Evolutionary conservation across 495 filamentous ascomycete genomes (phyloP).

Genomic region (Parathielavia appendiculata): DNA sequence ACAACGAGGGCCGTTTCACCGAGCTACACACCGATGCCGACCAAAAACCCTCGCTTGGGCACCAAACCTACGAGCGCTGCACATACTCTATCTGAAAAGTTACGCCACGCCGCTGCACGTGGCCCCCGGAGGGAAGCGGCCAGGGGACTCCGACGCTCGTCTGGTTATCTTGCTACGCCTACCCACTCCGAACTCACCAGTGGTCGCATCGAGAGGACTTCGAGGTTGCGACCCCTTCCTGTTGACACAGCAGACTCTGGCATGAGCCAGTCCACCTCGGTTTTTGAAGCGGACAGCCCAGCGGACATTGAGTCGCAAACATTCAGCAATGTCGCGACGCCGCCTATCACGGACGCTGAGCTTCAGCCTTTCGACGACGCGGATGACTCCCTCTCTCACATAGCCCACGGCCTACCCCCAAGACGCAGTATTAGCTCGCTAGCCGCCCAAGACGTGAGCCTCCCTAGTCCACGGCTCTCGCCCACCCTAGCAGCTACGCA

Average conservation of each 20-base stretch:
- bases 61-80: constrained; percentile 15
- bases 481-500: constrained; percentile 81
- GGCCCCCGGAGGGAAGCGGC: constrained; percentile 26
- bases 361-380: constrained; percentile 45
- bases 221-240: constrained; percentile 30
- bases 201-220: constrained; percentile 25
- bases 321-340: constrained; percentile 54
- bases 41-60: constrained; percentile 29
- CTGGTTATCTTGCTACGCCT: constrained; percentile 45
- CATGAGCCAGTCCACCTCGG: constrained; percentile 43
- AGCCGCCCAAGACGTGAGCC: constrained; percentile 76
- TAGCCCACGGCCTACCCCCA: constrained; percentile 33
- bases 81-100: constrained; percentile 33
- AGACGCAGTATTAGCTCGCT: constrained; percentile 54
- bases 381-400: constrained; percentile 40
- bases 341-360: constrained; percentile 50
- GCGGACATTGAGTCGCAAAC: constrained; percentile 43
- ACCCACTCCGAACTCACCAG: constrained; percentile 40
- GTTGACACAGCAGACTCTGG: constrained; percentile 37
- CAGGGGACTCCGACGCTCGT: constrained; percentile 22
- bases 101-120: constrained; percentile 36
- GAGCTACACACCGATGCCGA: constrained; percentile 25
- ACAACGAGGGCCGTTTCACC: constrained; percentile 34
- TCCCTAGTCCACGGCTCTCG: constrained; percentile 92
- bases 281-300: constrained; percentile 44